Evolutionary conservation across 2,329 filamentous ascomycete species (phyloP), one percentile per base, ranked within the genome.

Genomic region (Cladosporium phlei): DNA sequence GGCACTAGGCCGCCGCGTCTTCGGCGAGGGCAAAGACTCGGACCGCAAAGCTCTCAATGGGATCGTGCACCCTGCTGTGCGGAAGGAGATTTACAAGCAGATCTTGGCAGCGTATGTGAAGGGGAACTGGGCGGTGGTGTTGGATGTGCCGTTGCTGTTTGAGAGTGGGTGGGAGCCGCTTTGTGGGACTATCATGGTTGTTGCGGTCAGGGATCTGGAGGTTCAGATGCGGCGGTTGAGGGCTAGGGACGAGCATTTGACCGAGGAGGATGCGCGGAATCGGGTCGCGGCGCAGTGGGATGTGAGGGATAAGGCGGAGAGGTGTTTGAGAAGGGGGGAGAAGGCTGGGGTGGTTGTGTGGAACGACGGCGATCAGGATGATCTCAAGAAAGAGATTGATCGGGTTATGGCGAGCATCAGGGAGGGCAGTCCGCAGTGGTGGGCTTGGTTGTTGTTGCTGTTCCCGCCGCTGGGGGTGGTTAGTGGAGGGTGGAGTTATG

Each of bases 21-120:
- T 98, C 65, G 93, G 93, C 25, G 76, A 85, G 55, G 81, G 77
- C 38, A 79, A 84, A 21, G 84, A 88, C 56, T 76, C 73, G 53
- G 89, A 95, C 65, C 76, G 91, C 20, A 80, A 76, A 43, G 82
- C 86, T 22, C 75, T 98, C 11, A 97, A 97, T 64, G 74, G 79
- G 38, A 97, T 98, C 55, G 87, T 97, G 40, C 93, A 98, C 65
- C 93, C 93, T 0, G 89, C 88, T 0, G 90, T 98, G 32, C 77
- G 90, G 30, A 76, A 72, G 61, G 88, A 86, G 65, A 91, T 96
- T 77, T 88, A 88, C 66, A 80, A 76, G 58, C 74, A 78, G 38
- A 78, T 97, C 47, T 61, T 88, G n/a, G 72, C 74, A 51, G 80
- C 79, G 56, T 96, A 95, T 61, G 46, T 93, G 11, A 69, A 69